phyloP scores from a whole-genome alignment of 768 basidiomycete species.

The Termitomyces eurrhizus region DNA sequence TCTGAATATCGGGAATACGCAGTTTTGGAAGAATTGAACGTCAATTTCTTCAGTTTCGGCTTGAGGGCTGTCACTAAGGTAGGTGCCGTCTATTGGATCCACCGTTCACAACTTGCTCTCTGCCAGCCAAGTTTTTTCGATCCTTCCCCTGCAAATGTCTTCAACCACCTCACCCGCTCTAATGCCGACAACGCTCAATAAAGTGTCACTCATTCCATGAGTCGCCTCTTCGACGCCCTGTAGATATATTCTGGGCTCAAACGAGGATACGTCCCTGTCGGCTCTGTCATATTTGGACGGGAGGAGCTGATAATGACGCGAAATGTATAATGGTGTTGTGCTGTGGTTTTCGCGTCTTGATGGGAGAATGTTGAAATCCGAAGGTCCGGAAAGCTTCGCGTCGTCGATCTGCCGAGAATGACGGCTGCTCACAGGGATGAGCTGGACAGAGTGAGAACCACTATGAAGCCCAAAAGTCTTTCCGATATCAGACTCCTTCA shows the following conservation, averaged over 20 bases:
- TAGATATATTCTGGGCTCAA: conserved; percentile 27
- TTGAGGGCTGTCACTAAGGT: no score
- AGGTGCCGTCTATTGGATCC: neutral
- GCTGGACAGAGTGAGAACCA: conserved; percentile 18
- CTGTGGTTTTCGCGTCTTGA: conserved; percentile 11
- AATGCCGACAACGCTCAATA: conserved; percentile 41
- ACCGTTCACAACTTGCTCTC: conserved; percentile 7
- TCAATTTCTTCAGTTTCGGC: neutral
- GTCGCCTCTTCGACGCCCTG: conserved; percentile 36
- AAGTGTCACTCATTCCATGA: conserved; percentile 40
- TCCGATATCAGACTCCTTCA: conserved; percentile 36
- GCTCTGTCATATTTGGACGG: conserved; percentile 18
- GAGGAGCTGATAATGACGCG: conserved; percentile 39
- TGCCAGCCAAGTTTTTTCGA: conserved; percentile 1
- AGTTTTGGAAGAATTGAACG: neutral
- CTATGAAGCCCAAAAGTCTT: conserved; percentile 31
- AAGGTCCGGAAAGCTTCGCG: conserved; percentile 17
- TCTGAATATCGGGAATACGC: neutral
- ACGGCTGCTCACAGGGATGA: conserved; percentile 20
- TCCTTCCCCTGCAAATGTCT: conserved; percentile 24
- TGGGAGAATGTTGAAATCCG: conserved; percentile 4
- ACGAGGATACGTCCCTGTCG: conserved; percentile 1
- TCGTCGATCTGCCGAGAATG: conserved; percentile 12
- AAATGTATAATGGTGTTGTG: conserved; percentile 28
- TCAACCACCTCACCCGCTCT: conserved; percentile 43